Conservation (phyloP, 495 filamentous ascomycete species). For the Parathielavia appendiculata region DNA sequence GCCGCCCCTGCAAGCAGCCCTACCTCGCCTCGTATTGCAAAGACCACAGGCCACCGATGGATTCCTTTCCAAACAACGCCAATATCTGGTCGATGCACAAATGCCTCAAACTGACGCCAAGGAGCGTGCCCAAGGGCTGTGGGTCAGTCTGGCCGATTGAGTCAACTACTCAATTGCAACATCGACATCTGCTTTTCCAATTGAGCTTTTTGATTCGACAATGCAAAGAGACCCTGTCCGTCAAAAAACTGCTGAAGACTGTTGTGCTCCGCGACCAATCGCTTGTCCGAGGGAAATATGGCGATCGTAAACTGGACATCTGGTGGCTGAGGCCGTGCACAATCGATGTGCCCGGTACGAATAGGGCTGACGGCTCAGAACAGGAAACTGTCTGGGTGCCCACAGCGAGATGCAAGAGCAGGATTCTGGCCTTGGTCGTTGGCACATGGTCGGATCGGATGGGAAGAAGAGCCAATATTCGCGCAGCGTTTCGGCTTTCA, state of each 20-base stretch:
- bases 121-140: not conserved
- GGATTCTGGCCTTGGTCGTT: not conserved
- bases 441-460: not conserved
- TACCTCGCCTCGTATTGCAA: not conserved
- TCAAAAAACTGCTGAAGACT: not conserved
- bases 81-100: too few relatives aligned
- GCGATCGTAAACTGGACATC: not conserved
- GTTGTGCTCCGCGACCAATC: not conserved
- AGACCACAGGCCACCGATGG: too few relatives aligned
- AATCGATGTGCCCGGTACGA: too few relatives aligned
- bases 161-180: conserved; percentile 32
- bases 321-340: not conserved
- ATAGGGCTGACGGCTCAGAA: too few relatives aligned
- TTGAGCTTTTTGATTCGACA: conserved; percentile 31
- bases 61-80: too few relatives aligned
- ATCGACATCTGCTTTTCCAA: conserved; percentile 10
- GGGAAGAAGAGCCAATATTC: not conserved
- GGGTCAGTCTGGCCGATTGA: conserved; percentile 15
- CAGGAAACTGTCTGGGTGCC: too few relatives aligned
- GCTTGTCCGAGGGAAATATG: not conserved
- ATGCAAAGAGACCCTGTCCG: not conserved
- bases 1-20: too few relatives aligned
- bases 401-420: too few relatives aligned
- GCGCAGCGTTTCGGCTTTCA: conserved; percentile 2
- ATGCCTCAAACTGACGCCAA: not conserved